phyloP scores from a whole-genome alignment of 768 basidiomycete genomes.

The Rhodosporidiobolus sp. region DNA sequence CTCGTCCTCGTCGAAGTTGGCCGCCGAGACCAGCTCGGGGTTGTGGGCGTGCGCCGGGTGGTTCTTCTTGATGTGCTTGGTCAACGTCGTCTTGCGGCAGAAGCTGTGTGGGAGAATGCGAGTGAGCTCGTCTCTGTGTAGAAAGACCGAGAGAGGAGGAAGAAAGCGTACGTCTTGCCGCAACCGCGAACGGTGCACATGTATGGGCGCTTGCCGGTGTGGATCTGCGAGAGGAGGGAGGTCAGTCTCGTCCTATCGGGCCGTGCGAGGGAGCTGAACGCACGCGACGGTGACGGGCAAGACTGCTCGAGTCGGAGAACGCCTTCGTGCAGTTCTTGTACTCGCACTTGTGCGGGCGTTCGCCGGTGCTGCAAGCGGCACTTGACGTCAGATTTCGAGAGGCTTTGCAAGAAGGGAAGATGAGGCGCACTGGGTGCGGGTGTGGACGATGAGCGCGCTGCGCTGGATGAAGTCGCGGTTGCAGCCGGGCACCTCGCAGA shows the following conservation, averaged over 20 bases:
- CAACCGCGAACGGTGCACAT: conserved; percentile 45
- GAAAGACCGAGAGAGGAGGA: not conserved
- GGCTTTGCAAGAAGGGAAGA: too few relatives aligned
- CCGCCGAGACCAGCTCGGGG: conserved; percentile 25
- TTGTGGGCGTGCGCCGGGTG: conserved; percentile 43
- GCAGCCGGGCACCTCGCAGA: conserved; percentile 42
- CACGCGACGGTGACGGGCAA: conserved; percentile 87
- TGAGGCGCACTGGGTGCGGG: conserved; percentile 66
- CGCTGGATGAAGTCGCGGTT: conserved; percentile 57
- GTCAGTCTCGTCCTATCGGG: not conserved
- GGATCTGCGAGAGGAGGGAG: conserved; percentile 32
- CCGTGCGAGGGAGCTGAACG: not conserved
- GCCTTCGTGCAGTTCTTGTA: conserved; percentile 68
- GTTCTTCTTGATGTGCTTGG: conserved; percentile 48
- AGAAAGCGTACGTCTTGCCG: conserved; percentile 43
- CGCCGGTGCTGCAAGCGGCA: conserved; percentile 59
- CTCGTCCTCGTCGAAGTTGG: conserved; percentile 16
- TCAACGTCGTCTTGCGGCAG: conserved; percentile 50
- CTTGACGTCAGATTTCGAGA: too few relatives aligned
- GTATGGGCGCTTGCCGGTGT: conserved; percentile 51
- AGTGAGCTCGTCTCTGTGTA: not conserved
- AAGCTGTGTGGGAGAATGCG: conserved; percentile 42
- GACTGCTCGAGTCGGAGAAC: conserved; percentile 85
- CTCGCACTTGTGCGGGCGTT: conserved; percentile 87
- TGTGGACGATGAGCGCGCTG: conserved; percentile 83